phyloP scores from a whole-genome alignment of 495 filamentous ascomycete genomes.

The Hypoxylon fuscum region DNA sequence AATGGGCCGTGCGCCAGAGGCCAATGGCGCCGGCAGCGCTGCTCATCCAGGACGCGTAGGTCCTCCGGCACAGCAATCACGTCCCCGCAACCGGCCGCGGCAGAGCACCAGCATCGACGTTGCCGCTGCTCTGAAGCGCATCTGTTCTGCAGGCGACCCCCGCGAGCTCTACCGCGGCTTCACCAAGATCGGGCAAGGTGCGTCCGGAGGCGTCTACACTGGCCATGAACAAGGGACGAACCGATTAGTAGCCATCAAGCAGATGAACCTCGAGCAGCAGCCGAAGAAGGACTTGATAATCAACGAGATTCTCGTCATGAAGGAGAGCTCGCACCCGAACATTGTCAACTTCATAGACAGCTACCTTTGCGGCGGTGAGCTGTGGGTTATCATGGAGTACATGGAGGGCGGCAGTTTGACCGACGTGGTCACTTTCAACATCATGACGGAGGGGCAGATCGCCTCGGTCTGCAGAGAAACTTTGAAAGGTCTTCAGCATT shows the following conservation, averaged over 20 bases:
- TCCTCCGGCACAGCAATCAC: constrained; percentile 62
- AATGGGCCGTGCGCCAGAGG: constrained; percentile 60
- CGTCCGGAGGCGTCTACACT: constrained; percentile 94
- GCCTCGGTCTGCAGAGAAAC: constrained; percentile 95
- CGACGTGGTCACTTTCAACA: constrained; percentile 98
- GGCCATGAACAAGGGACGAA: constrained; percentile 86
- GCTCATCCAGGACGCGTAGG: constrained; percentile 50
- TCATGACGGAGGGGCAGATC: constrained; percentile 97
- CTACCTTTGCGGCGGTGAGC: constrained; percentile 83
- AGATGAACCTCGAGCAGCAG: constrained; percentile 98
- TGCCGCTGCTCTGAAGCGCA: constrained; percentile 79
- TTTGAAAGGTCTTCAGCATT: constrained; percentile 87
- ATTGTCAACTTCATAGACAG: constrained; percentile 99
- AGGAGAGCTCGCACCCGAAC: constrained; percentile 96
- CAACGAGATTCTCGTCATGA: constrained; percentile 99
- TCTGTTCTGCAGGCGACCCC: constrained; percentile 90
- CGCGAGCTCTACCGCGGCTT: constrained; percentile 85
- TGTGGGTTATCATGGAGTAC: constrained; percentile 99
- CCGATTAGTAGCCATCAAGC: constrained; percentile 95
- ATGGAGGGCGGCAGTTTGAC: constrained; percentile 99
- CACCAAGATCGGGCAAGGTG: constrained; percentile 96
- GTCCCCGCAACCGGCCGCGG: constrained; percentile 78
- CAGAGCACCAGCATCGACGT: constrained; percentile 82
- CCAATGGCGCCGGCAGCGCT: constrained; percentile 64
- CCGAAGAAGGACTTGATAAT: constrained; percentile 99